Conservation (phyloP, 768 basidiomycete genomes). For the Tubosaeta brunneosetosa region DNA sequence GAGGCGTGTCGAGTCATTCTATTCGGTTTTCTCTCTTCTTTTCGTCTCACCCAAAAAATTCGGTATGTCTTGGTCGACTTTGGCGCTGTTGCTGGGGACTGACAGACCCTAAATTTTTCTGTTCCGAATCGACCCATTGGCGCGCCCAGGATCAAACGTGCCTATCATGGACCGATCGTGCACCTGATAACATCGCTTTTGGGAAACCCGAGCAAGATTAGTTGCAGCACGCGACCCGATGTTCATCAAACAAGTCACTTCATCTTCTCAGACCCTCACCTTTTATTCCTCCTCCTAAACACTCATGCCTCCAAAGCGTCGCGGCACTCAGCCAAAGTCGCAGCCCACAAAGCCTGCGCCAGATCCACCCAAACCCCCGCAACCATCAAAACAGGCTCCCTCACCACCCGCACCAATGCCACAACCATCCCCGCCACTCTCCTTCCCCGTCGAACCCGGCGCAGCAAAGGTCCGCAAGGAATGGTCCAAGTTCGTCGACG, state of each 20-base stretch:
- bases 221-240: slow-evolving; percentile 24
- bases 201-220: slow-evolving; percentile 10
- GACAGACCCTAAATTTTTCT: neutral
- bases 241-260: slow-evolving; percentile 18
- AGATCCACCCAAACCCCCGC: slow-evolving; percentile 8
- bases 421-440: neutral
- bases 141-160: slow-evolving; percentile 13
- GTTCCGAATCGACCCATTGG: slow-evolving; percentile 15
- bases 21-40: neutral
- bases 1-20: slow-evolving; percentile 13
- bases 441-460: slow-evolving; percentile 12
- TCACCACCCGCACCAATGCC: slow-evolving; percentile 4
- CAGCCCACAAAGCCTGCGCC: slow-evolving; percentile 9
- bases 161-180: slow-evolving; percentile 32
- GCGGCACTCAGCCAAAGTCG: slow-evolving; percentile 8
- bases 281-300: neutral
- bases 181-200: slow-evolving; percentile 29
- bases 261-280: slow-evolving; percentile 12
- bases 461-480: slow-evolving; percentile 29
- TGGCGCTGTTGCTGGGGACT: neutral
- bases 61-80: slow-evolving; percentile 4
- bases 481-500: slow-evolving; percentile 25
- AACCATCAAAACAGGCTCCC: slow-evolving; percentile 11
- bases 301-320: slow-evolving; percentile 31
- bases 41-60: neutral